Base-by-base conservation (phyloP, 345 rosid genomes). In the Gossypium longicalyx region DNA sequence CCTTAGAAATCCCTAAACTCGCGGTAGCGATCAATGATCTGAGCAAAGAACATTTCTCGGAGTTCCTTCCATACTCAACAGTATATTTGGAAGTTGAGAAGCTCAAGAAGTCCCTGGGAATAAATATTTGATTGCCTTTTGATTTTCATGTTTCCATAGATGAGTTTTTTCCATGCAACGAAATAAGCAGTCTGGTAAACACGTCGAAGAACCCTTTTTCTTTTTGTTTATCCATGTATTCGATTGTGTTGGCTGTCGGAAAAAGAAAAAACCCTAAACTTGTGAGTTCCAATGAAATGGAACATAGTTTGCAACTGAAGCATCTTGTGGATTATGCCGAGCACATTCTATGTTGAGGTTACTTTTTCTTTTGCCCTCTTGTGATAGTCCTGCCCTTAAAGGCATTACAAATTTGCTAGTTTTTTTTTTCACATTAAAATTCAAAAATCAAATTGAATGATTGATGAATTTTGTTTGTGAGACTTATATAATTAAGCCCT, bases 71-170 rank as follows among this genome's bases (percentile, higher is more conserved):
- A n/a, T 89, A 91, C 88, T 91, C 98, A 9, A 90, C 97, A 0
- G 90, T 84, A 51, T 91, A 93, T 84, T 86, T 95, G 87, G 97
- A 93, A 87, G 98, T 95, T 19, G 99, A 95, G 85, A 93, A 93
- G 84, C 79, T 89, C 66, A 95, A 88, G 80, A 91, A 93, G 79
- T 82, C 90, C 76, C 72, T 86, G 71, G 94, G 94, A 9, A 90
- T 95, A 74, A 34, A 86, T 7, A 83, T 95, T 75, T 95, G 78
- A 87, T 64, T 49, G 3, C 8, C 43, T 60, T 69, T 43, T 12
- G 20, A 52, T 12, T 34, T 44, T 61, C 70, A 58, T 54, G 67
- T 81, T 78, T 51, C 72, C 44, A 16, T 17, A 52, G 77, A 76
- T 67, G 57, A 17, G 76, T 82, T 63, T 81, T 34, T 74, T 61